These are phyloP conservation scores for Eutreptiella sp. DNA, from an alignment of 208 protist genomes.

Conservation along the genomic window DNA sequence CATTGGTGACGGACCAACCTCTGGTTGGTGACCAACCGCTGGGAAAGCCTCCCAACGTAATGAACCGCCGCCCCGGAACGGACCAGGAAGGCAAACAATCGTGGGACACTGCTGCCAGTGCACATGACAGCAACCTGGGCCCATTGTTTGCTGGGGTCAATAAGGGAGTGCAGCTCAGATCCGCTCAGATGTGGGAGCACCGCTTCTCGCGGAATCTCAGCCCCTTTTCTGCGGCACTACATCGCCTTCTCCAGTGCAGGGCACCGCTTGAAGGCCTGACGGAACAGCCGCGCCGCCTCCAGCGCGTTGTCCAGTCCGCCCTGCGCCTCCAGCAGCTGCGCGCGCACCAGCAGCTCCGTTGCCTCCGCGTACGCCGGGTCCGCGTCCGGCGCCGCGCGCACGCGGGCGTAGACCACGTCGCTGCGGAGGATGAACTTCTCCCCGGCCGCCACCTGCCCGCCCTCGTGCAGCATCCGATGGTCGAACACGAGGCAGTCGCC, in stretches of 20 bases:
- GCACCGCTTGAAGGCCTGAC: constrained; percentile 1
- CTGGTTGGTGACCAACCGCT: too few species aligned
- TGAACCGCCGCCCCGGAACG: too few species aligned
- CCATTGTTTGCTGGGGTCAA: too few species aligned
- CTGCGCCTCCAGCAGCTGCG: not conserved
- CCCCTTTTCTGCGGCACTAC: too few species aligned
- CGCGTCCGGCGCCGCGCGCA: not conserved
- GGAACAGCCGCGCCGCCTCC: constrained; percentile 6
- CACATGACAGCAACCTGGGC: too few species aligned
- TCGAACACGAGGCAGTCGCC: constrained; percentile 9
- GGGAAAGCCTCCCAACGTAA: too few species aligned
- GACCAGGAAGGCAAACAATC: too few species aligned
- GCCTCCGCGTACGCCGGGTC: not conserved
- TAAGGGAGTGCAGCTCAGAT: too few species aligned
- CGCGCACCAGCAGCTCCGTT: not conserved
- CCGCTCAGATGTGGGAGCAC: too few species aligned
- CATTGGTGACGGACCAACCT: too few species aligned
- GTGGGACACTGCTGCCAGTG: too few species aligned
- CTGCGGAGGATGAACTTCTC: constrained; percentile 11
- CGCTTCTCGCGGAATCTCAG: too few species aligned
- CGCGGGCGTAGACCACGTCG: constrained; percentile 15
- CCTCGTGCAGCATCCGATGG: constrained; percentile 17
- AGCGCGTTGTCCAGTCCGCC: not conserved
- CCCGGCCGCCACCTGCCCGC: not conserved
- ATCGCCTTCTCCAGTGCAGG: not conserved